Conservation (phyloP, 768 basidiomycete species). For the Scleroderma bovista region DNA sequence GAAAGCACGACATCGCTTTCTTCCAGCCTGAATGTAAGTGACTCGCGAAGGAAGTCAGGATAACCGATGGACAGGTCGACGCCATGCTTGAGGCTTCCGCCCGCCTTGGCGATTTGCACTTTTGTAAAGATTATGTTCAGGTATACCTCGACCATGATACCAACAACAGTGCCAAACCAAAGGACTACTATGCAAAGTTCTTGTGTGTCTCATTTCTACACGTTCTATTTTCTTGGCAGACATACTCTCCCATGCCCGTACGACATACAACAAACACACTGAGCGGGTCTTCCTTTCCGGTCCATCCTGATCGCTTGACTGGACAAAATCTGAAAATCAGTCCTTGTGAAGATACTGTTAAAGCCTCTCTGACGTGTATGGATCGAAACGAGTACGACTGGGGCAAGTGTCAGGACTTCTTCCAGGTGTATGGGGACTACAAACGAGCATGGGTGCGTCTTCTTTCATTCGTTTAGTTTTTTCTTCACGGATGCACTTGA, state of each 20-base stretch:
- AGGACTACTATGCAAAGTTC: constrained; percentile 50
- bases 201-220: constrained; percentile 32
- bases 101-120: background rate
- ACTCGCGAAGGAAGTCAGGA: background rate
- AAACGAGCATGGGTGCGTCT: constrained; percentile 69
- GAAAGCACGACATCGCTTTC: background rate
- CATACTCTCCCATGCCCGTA: constrained; percentile 27
- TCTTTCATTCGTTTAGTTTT: background rate
- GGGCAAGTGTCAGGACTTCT: constrained; percentile 70
- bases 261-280: constrained; percentile 30
- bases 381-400: constrained; percentile 64
- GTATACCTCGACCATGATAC: background rate
- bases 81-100: background rate
- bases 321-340: constrained; percentile 38
- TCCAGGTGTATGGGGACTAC: constrained; percentile 78
- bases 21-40: background rate
- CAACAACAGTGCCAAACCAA: constrained; percentile 41
- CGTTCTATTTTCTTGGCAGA: constrained; percentile 8
- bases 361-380: constrained; percentile 71
- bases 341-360: constrained; percentile 73
- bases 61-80: background rate
- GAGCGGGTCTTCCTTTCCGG: constrained; percentile 36
- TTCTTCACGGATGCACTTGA: background rate
- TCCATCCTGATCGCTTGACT: background rate
- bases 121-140: background rate